phyloP scores from a whole-genome alignment of 164 flowering plant species.

The Magnolia sinica region DNA sequence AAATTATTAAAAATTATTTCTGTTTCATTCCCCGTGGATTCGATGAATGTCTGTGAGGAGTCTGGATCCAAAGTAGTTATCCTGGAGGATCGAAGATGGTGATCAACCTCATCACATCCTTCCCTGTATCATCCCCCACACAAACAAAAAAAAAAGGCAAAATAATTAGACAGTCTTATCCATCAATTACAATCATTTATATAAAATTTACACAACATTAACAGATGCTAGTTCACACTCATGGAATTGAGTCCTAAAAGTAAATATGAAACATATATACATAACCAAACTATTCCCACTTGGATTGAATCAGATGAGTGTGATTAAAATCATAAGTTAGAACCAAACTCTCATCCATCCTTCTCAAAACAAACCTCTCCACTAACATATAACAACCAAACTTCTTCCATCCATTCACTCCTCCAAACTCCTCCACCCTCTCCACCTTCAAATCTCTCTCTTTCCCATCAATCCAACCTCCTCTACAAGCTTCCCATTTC shows the following conservation, averaged over 20 bases:
- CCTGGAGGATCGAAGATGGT: too few species aligned
- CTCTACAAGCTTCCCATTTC: constrained; percentile 24
- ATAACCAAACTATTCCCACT: constrained; percentile 33
- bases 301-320: constrained; percentile 32
- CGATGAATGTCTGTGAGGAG: too few species aligned
- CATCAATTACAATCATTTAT: background rate
- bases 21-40: too few species aligned
- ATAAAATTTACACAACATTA: background rate
- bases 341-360: constrained; percentile 51
- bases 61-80: too few species aligned
- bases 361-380: constrained; percentile 53
- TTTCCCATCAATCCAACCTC: constrained; percentile 33
- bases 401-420: constrained; percentile 27
- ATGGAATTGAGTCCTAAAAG: background rate
- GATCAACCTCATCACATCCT: too few species aligned
- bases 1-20: too few species aligned
- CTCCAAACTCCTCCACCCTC: constrained; percentile 27
- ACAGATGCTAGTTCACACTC: background rate
- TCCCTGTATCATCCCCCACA: too few species aligned
- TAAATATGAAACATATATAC: background rate
- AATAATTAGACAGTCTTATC: too few species aligned
- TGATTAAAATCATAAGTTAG: constrained; percentile 45
- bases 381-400: constrained; percentile 52
- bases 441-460: constrained; percentile 18
- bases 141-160: too few species aligned